Evolutionary conservation across 805 yeast genomes (phyloP).

Genomic region (Barnettozyma californica): DNA sequence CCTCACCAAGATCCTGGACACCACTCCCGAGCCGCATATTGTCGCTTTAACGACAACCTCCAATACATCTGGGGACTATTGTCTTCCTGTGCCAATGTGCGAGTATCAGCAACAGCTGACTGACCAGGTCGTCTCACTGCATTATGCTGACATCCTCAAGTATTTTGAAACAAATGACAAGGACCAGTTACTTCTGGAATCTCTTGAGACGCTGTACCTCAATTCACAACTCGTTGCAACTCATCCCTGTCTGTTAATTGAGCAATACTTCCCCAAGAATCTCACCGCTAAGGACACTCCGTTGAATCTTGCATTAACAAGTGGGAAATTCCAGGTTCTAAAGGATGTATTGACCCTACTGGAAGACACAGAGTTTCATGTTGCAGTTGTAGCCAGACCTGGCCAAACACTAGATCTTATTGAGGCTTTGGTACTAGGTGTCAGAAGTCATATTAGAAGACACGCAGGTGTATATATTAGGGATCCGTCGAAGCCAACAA

Average conservation of each 20-base stretch:
- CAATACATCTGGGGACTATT: conserved; percentile 52
- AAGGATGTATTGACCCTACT: conserved; percentile 57
- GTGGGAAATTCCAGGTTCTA: conserved; percentile 78
- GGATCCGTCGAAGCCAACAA: conserved; percentile 34
- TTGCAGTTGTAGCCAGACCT: conserved; percentile 68
- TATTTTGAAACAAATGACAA: conserved; percentile 60
- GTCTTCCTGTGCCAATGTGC: conserved; percentile 76
- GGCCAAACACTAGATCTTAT: conserved; percentile 66
- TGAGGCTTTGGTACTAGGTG: conserved; percentile 66
- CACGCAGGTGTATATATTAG: conserved; percentile 60
- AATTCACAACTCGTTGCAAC: conserved; percentile 79
- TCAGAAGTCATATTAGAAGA: conserved; percentile 48
- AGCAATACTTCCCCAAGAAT: conserved; percentile 81
- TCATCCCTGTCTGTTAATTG: conserved; percentile 83
- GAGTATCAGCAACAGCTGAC: conserved; percentile 84
- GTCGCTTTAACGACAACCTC: conserved; percentile 32
- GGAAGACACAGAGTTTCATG: conserved; percentile 38
- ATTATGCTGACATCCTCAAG: conserved; percentile 84
- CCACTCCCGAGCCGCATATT: conserved; percentile 79
- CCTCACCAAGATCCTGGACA: conserved; percentile 66
- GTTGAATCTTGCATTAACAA: conserved; percentile 61
- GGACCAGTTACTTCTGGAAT: conserved; percentile 61
- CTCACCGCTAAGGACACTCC: conserved; percentile 69
- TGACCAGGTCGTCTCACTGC: conserved; percentile 87
- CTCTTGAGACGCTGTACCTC: conserved; percentile 66